These are phyloP conservation scores for Candida maris DNA, from an alignment of 805 yeast species.

Conservation along the genomic window DNA sequence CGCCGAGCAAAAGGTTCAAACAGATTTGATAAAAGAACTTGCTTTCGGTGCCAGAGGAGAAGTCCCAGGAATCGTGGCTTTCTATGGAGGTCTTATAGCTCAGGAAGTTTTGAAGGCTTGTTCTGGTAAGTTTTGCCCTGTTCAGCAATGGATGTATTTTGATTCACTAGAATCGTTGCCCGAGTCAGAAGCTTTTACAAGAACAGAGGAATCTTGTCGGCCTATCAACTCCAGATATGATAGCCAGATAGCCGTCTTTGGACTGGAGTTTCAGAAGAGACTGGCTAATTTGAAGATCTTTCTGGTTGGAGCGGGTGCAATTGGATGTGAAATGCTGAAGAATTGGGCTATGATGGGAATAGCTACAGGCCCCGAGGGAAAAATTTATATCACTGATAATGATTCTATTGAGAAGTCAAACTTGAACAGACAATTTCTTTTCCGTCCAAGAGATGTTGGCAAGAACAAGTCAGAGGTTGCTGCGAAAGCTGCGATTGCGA, in stretches of 20 bases:
- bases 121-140: constrained; percentile 92
- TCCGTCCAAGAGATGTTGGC: constrained; percentile 94
- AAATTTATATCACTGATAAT: constrained; percentile 82
- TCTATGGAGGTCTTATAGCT: constrained; percentile 90
- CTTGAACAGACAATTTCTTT: constrained; percentile 92
- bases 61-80: constrained; percentile 83
- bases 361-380: constrained; percentile 88
- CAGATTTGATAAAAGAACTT: constrained; percentile 63
- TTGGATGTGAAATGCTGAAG: constrained; percentile 98
- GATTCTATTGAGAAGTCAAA: constrained; percentile 95
- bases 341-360: constrained; percentile 97
- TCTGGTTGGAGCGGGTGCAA: constrained; percentile 96
- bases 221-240: constrained; percentile 86
- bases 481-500: constrained; percentile 71
- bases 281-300: constrained; percentile 79
- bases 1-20: constrained; percentile 54
- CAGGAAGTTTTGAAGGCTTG: constrained; percentile 95
- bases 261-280: constrained; percentile 67
- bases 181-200: constrained; percentile 46
- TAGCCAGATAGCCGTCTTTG: constrained; percentile 93
- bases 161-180: constrained; percentile 94
- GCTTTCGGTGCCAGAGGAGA: constrained; percentile 90
- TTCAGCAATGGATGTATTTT: constrained; percentile 87
- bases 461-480: constrained; percentile 87
- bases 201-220: constrained; percentile 67